A percentile compares a stretch with the other conserved stretches of the same genome.
Conservation (phyloP, 306 rosid genomes). For the Prunus kanzakura region DNA sequence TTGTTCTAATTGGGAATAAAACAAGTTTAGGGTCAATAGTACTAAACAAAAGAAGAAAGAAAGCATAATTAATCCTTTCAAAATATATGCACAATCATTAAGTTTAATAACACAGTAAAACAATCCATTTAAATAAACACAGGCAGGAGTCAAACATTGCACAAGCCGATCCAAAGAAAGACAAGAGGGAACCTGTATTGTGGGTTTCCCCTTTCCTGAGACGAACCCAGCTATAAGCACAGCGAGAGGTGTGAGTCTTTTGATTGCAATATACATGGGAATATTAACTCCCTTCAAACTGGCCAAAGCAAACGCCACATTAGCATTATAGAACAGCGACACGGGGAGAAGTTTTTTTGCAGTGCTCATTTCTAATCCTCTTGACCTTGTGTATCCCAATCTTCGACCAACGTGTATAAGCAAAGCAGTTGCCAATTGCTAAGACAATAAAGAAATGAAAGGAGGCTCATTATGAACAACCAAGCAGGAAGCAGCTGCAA, state of each 20-base stretch:
- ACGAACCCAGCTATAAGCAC: slow-evolving; percentile 75
- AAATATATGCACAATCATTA: background rate
- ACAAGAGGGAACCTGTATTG: slow-evolving; percentile 48
- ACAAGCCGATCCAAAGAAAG: background rate
- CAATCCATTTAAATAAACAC: background rate
- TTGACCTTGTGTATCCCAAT: slow-evolving; percentile 70
- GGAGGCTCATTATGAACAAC: slow-evolving; percentile 4
- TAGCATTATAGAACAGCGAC: slow-evolving; percentile 86
- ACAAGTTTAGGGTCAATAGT: background rate
- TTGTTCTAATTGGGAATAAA: background rate
- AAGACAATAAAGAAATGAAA: slow-evolving; percentile 12
- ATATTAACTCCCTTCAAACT: slow-evolving; percentile 96
- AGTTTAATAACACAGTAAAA: background rate
- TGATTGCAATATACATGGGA: slow-evolving; percentile 96
- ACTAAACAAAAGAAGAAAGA: background rate
- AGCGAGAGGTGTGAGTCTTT: slow-evolving; percentile 97
- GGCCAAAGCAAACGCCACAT: slow-evolving; percentile 95
- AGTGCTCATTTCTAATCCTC: slow-evolving; percentile 55
- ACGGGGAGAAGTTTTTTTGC: slow-evolving; percentile 77
- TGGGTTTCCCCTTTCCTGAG: slow-evolving; percentile 74
- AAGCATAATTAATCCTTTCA: background rate
- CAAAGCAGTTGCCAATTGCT: slow-evolving; percentile 78
- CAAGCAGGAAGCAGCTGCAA: slow-evolving; percentile 37
- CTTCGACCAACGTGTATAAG: slow-evolving; percentile 70
- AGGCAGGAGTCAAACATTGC: background rate